Conservation (phyloP, 176 grass and related monocot species). For the bread wheat (Triticum aestivum) region IWGSC_CS_RefSeq_v2.1 NC_057805.1:43105817-43106316, state of each 20-base stretch:
- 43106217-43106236: conserved; percentile 59
- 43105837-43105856: conserved; percentile 66
- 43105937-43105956: conserved; percentile 55
- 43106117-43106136: conserved; percentile 63
- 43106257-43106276: conserved; percentile 62
- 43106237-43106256: conserved; percentile 51
- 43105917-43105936: conserved; percentile 49
- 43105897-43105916: conserved; percentile 75
- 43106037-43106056: conserved; percentile 57
- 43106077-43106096: conserved; percentile 83
- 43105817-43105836: conserved; percentile 68
- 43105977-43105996: conserved; percentile 94
- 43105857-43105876: conserved; percentile 76
- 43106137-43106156: conserved; percentile 62
- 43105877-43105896: conserved; percentile 72
- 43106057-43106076: conserved; percentile 76
- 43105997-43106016: conserved; percentile 65
- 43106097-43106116: conserved; percentile 44
- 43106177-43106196: conserved; percentile 78
- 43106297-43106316: conserved; percentile 62
- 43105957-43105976: conserved; percentile 88
- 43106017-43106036: conserved; percentile 68
- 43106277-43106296: conserved; percentile 61
- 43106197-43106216: conserved; percentile 68
- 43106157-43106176: conserved; percentile 76